A percentile compares a stretch with the other conserved stretches of the same genome.
These are phyloP conservation scores for Glarea lozoyensis DNA, from an alignment of 495 filamentous ascomycete species.

Conservation along the genomic window DNA sequence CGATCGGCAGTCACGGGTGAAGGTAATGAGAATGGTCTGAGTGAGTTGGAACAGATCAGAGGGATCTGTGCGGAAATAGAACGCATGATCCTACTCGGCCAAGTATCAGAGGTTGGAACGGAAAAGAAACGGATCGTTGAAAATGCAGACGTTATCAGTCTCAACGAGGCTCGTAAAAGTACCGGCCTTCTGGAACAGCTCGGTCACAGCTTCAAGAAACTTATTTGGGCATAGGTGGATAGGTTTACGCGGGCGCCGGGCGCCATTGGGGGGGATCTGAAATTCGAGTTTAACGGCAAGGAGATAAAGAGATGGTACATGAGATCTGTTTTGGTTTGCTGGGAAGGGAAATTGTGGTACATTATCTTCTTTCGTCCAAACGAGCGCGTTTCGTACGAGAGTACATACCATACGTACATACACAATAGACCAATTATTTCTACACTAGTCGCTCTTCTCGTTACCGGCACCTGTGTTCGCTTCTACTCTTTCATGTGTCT, in stretches of 20 bases:
- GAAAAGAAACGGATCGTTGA: constrained; percentile 42
- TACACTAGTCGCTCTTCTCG: no score
- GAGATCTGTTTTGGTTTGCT: no score
- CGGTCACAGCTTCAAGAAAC: constrained; percentile 41
- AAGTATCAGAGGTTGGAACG: constrained; percentile 22
- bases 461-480: no score
- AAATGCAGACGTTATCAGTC: constrained; percentile 66
- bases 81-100: constrained; percentile 15
- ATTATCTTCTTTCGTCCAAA: no score
- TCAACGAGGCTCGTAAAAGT: constrained; percentile 77
- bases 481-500: no score
- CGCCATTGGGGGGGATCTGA: no score
- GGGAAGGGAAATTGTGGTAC: no score
- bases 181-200: constrained; percentile 80
- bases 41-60: constrained; percentile 61
- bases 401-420: no score
- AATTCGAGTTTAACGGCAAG: no score
- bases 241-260: no score
- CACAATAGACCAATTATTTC: no score
- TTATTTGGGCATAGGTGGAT: constrained; percentile 4
- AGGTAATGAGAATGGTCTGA: constrained; percentile 32
- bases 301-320: background rate
- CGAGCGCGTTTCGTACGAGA: no score
- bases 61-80: constrained; percentile 52
- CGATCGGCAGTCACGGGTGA: constrained; percentile 33